Percentiles rank a stretch among this genome's conserved stretches.
These are phyloP conservation scores for Meyerozyma sp. DNA, from an alignment of 1,139 yeast species.

Conservation along the genomic window DNA sequence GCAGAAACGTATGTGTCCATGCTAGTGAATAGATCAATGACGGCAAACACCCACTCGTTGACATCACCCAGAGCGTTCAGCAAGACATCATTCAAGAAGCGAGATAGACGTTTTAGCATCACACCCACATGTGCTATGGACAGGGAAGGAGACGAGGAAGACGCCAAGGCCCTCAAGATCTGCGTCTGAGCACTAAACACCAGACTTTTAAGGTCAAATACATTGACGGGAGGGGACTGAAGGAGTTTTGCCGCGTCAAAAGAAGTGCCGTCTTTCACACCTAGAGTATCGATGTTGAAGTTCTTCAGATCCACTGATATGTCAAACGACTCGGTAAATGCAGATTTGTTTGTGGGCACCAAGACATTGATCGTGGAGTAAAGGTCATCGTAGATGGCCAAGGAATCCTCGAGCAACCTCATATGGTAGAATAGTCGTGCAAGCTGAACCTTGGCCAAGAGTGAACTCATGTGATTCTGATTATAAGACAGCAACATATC, in stretches of 20 bases:
- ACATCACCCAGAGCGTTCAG: constrained; percentile 13
- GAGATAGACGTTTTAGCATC: constrained; percentile 26
- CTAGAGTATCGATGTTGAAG: neutral
- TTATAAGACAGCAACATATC: constrained; percentile 22
- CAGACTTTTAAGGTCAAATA: constrained; percentile 21
- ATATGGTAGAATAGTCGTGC: constrained; percentile 39
- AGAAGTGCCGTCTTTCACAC: neutral
- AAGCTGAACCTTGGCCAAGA: constrained; percentile 16
- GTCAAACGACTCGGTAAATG: constrained; percentile 22
- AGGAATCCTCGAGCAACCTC: constrained; percentile 54
- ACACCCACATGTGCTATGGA: constrained; percentile 28
- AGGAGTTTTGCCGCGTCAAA: neutral
- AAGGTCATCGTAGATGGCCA: constrained; percentile 37
- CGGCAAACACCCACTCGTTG: constrained; percentile 25
- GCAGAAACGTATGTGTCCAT: constrained; percentile 20
- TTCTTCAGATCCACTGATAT: constrained; percentile 2
- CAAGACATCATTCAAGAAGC: constrained; percentile 36
- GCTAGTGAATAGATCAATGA: constrained; percentile 26
- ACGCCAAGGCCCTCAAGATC: constrained; percentile 24
- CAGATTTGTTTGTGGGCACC: neutral
- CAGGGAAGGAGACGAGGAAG: constrained; percentile 25
- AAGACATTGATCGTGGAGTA: constrained; percentile 10
- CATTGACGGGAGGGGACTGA: constrained; percentile 10
- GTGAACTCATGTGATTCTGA: constrained; percentile 13
- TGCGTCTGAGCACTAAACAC: constrained; percentile 24